Conservation (phyloP, 140 eudicot genomes). For the Senecio squalidus region DNA sequence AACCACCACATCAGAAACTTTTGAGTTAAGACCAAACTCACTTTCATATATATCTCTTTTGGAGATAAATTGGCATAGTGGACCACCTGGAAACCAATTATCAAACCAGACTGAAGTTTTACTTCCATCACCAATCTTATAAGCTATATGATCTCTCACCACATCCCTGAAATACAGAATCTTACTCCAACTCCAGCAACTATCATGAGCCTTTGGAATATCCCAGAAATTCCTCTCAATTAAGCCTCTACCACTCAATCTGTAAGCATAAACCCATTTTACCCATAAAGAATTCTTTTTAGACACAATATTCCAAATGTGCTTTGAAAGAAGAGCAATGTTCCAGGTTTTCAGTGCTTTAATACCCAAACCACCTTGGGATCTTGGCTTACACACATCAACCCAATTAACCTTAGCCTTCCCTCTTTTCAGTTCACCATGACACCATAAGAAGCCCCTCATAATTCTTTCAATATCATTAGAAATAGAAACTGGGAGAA, state of each 20-base stretch:
- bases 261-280: background rate
- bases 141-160: background rate
- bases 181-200: background rate
- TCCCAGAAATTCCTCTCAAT: background rate
- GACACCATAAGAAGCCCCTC: too few species aligned
- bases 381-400: background rate
- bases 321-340: background rate
- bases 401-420: too few species aligned
- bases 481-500: too few species aligned
- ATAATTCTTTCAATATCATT: too few species aligned
- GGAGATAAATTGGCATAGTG: background rate
- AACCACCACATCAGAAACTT: background rate
- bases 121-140: background rate
- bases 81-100: background rate
- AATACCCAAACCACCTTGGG: background rate
- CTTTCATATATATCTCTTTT: background rate
- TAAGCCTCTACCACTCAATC: background rate
- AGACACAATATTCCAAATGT: background rate
- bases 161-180: background rate
- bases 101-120: background rate
- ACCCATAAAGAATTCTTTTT: too few species aligned
- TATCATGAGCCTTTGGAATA: too few species aligned
- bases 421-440: too few species aligned
- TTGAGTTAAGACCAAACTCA: background rate
- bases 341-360: background rate